Percentiles rank a stretch among this genome's conserved stretches.
Conservation (phyloP, 176 grass and related monocot genomes). For the Raddia guianensis region DNA sequence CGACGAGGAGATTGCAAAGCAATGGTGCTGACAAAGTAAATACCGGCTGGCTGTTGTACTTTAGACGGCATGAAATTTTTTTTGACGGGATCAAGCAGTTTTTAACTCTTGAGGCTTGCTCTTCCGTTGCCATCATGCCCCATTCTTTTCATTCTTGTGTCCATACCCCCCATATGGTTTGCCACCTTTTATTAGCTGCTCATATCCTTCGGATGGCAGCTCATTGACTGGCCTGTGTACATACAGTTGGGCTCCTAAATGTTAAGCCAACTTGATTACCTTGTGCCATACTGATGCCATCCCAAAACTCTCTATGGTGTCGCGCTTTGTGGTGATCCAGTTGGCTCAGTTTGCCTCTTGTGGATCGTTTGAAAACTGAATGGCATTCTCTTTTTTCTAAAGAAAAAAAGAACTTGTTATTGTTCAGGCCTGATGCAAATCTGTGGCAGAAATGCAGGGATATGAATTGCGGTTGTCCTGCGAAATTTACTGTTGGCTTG, state of each 20-base stretch:
- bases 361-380: background rate
- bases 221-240: constrained; percentile 22
- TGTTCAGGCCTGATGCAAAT: background rate
- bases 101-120: constrained; percentile 37
- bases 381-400: background rate
- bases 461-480: background rate
- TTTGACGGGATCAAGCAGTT: constrained; percentile 32
- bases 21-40: constrained; percentile 43
- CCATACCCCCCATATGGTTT: background rate
- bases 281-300: background rate
- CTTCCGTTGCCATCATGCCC: constrained; percentile 30
- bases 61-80: constrained; percentile 40
- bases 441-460: background rate
- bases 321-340: background rate
- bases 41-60: constrained; percentile 40
- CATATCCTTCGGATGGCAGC: background rate
- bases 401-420: background rate
- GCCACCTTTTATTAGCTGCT: background rate
- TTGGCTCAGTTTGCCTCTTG: background rate
- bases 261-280: background rate
- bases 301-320: background rate
- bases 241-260: constrained; percentile 27
- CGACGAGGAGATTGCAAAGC: constrained; percentile 56
- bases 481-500: background rate
- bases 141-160: constrained; percentile 25